Base-by-base conservation (phyloP, 192 early-diverging fungal species). In the Podila horticola region DNA sequence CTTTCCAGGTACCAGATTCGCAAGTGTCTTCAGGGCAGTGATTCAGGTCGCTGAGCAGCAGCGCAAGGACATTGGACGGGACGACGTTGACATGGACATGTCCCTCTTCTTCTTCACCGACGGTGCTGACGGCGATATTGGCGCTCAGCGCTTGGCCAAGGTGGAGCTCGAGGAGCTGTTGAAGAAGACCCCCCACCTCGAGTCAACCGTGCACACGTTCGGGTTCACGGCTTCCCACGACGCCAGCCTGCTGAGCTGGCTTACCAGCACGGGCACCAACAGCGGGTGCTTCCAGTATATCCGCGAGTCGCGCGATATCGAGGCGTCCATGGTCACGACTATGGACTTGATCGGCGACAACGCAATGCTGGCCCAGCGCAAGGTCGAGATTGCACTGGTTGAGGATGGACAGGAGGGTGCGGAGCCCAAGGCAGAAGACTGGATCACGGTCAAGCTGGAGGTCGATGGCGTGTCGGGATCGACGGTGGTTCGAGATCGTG, bases 231-330 rank as follows among this genome's bases (percentile, higher is more conserved):
- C 38, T 11, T 28, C 31, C 38, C 84, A 85, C 45, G 84, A 85
- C 57, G 81, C 84, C 2, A 72, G 69, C 6, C 30, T 85, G 26
- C 41, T 85, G 67, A 75, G 75, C 10, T 85, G 84, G 84, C 62
- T 85, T 48, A 85, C 84, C 2, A 81, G 67, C 29, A 13, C 58
- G n/a, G 84, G 84, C 15, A 69, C 71, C 4, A 71, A 85, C 41
- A 64, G 64, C 52, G 84, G 84, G 10, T 83, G 82, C 55, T 85
- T 85, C 69, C 84, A 85, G 60, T 85, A 85, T 19, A 79, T 85
- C 13, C 28, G 61, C 50, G 60, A 69, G 41, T 68, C 73, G 4
- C 28, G 19, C 6, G 82, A 65, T 20, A 85, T 85, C 29, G 66
- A 63, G 8, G 38, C 50, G 2, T 74, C 81, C 3, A 83, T 85